These are phyloP conservation scores for Nitzschia inconspicua DNA, from an alignment of 108 stramenopile genomes.

Conservation along the genomic window DNA sequence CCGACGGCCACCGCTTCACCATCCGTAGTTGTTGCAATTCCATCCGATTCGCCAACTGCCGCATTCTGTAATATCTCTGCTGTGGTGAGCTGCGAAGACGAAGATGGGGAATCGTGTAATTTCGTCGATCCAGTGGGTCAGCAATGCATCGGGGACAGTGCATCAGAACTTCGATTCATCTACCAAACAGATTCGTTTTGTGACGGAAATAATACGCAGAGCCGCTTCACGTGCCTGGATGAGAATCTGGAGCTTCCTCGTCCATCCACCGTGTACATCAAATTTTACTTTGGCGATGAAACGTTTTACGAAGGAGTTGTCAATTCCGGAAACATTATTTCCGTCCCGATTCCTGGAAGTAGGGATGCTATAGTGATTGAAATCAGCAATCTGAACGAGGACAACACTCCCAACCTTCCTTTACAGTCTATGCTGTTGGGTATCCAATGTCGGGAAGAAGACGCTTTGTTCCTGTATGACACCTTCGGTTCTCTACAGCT, in stretches of 20 bases:
- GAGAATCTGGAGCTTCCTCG: not conserved
- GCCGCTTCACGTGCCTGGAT: slow-evolving; percentile 14
- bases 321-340: slow-evolving; percentile 19
- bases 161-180: slow-evolving; percentile 16
- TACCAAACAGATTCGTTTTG: slow-evolving; percentile 16
- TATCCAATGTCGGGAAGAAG: slow-evolving; percentile 8
- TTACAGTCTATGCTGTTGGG: slow-evolving; percentile 15
- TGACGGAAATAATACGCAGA: slow-evolving; percentile 16
- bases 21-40: not conserved
- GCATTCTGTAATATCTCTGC: not conserved
- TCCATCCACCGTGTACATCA: slow-evolving; percentile 10
- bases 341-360: not conserved
- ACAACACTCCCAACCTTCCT: not conserved
- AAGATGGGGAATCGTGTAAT: slow-evolving; percentile 8
- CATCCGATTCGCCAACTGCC: not conserved
- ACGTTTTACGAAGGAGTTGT: slow-evolving; percentile 10
- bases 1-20: not conserved
- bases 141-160: slow-evolving; percentile 6
- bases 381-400: not conserved
- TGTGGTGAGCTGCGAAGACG: slow-evolving; percentile 6
- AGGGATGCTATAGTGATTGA: slow-evolving; percentile 1
- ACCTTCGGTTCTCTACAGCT: slow-evolving; percentile 30
- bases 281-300: not conserved
- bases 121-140: slow-evolving; percentile 6
- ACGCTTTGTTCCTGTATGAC: slow-evolving; percentile 12